Evolutionary conservation across 129 eudicot species (phyloP).

Genomic region (Pulicaria dysenterica): DNA sequence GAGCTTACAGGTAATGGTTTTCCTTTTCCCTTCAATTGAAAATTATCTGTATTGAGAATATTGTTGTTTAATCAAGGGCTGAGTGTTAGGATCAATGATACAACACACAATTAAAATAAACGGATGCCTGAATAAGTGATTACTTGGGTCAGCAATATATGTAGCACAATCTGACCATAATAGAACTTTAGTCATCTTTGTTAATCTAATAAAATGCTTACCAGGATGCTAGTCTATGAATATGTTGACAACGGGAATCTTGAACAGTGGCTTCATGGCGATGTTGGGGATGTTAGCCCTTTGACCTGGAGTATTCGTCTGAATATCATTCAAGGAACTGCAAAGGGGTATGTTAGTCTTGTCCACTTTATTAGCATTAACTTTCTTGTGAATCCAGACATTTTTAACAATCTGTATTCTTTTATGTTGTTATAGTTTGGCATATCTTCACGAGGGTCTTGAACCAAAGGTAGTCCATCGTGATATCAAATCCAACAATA

Average conservation of each 20-base stretch:
- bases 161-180: background rate
- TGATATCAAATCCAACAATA: slow-evolving; percentile 89
- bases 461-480: slow-evolving; percentile 98
- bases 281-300: slow-evolving; percentile 89
- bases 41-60: slow-evolving; percentile 2
- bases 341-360: slow-evolving; percentile 69
- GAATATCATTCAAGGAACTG: slow-evolving; percentile 82
- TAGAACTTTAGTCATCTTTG: background rate
- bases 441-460: slow-evolving; percentile 95
- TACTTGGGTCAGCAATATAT: no score
- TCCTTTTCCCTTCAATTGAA: background rate
- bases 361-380: background rate
- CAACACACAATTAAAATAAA: no score
- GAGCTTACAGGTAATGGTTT: slow-evolving; percentile 80
- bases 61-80: background rate
- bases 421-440: slow-evolving; percentile 57
- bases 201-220: slow-evolving; percentile 4
- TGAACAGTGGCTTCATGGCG: slow-evolving; percentile 99
- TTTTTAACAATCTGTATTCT: slow-evolving; percentile 1
- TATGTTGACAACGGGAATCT: slow-evolving; percentile 91
- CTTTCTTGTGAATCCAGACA: background rate
- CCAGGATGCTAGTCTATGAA: slow-evolving; percentile 96
- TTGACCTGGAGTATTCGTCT: slow-evolving; percentile 83
- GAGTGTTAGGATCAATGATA: background rate
- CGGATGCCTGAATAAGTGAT: no score